Conservation (phyloP, 2,329 filamentous ascomycete species). For the Aplosporella prunicola region DNA sequence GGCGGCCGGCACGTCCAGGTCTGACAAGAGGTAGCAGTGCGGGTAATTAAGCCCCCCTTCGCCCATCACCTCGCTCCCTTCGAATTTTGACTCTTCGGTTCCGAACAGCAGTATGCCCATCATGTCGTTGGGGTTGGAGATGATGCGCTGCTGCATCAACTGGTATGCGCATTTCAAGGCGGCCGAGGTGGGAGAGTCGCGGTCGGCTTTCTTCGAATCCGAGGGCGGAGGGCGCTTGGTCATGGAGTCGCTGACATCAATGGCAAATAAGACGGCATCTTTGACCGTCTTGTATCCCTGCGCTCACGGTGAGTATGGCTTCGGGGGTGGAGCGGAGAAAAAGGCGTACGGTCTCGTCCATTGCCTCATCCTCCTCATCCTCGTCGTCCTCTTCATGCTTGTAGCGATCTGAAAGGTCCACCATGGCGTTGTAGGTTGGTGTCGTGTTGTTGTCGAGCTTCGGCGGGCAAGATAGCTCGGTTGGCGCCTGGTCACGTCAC, state of each 20-base stretch:
- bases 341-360: constrained; percentile 10
- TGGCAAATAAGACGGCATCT: constrained; percentile 96
- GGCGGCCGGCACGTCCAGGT: constrained; percentile 79
- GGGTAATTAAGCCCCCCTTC: constrained; percentile 60
- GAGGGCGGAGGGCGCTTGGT: constrained; percentile 55
- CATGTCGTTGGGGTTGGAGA: constrained; percentile 92
- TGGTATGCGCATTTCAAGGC: constrained; percentile 90
- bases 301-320: neutral
- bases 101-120: constrained; percentile 92
- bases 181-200: constrained; percentile 68
- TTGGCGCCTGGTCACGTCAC: too few species aligned
- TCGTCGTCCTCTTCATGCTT: constrained; percentile 7
- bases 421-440: constrained; percentile 2
- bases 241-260: constrained; percentile 86
- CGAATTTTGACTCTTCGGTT: constrained; percentile 74
- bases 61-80: constrained; percentile 51
- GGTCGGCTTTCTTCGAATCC: constrained; percentile 60
- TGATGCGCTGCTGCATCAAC: constrained; percentile 97
- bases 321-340: neutral
- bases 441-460: too few species aligned
- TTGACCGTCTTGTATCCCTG: constrained; percentile 86
- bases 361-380: constrained; percentile 8
- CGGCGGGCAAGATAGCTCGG: too few species aligned
- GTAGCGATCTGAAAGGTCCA: constrained; percentile 5
- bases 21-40: constrained; percentile 83